Conservation (phyloP, 1,284 basidiomycete species). For the Wolfiporia cocos region DNA sequence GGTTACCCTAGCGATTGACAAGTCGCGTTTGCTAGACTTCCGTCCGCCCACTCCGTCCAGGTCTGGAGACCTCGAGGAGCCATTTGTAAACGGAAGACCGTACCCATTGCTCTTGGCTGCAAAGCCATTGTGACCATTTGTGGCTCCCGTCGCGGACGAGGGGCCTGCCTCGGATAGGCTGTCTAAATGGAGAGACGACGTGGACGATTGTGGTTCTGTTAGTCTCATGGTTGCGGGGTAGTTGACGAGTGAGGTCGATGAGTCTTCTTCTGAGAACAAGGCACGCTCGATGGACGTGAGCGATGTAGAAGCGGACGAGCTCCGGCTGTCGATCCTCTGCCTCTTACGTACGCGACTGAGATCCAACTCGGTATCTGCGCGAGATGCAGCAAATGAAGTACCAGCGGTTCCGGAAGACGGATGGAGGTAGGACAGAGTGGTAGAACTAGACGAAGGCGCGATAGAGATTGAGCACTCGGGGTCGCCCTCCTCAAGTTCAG, state of each 20-base stretch:
- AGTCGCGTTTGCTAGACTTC: conserved; percentile 39
- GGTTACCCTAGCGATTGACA: conserved; percentile 46
- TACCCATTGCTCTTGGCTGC: conserved; percentile 32
- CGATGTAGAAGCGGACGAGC: conserved; percentile 21
- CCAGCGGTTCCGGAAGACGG: conserved; percentile 16
- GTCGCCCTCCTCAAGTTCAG: conserved; percentile 53
- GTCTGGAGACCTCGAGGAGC: conserved; percentile 29
- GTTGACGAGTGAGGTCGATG: conserved; percentile 16
- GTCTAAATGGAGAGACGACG: conserved; percentile 37
- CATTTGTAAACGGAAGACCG: conserved; percentile 18
- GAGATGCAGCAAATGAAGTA: conserved; percentile 8
- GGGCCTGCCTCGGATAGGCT: conserved; percentile 44
- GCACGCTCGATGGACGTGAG: conserved; percentile 25
- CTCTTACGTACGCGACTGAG: conserved; percentile 57
- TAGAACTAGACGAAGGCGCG: conserved; percentile 19
- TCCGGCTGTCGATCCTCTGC: conserved; percentile 50
- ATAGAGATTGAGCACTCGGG: conserved; percentile 17
- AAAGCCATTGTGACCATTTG: conserved; percentile 37
- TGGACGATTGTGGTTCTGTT: conserved; percentile 47
- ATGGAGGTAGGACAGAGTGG: conserved; percentile 22
- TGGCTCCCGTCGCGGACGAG: conserved; percentile 40
- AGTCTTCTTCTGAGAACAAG: conserved; percentile 23
- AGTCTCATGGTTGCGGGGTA: conserved; percentile 45
- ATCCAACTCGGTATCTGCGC: conserved; percentile 28
- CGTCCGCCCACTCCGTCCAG: conserved; percentile 28